Conservation (phyloP, 352 stramenopile species). For the Blastocystis sp. region DNA sequence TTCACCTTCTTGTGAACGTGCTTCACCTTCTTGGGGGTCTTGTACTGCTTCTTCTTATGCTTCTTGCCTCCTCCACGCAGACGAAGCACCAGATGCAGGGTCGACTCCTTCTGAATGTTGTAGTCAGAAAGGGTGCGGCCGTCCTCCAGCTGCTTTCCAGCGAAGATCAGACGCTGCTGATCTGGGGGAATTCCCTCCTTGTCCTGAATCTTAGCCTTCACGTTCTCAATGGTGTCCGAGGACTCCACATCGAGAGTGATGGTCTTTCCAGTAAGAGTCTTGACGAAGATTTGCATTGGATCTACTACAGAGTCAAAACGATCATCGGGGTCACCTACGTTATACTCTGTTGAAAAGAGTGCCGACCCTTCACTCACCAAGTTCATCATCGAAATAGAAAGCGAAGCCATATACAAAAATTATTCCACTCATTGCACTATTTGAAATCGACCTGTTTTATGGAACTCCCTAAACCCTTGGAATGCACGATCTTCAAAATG, state of each 20-base stretch:
- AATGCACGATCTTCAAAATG: not conserved
- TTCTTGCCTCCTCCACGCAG: conserved; percentile 84
- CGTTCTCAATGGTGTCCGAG: conserved; percentile 97
- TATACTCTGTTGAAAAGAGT: conserved; percentile 3
- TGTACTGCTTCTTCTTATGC: conserved; percentile 98
- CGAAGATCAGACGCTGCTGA: conserved; percentile 99
- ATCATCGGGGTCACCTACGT: not conserved
- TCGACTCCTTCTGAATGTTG: conserved; percentile 88
- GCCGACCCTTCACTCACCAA: too few relatives aligned
- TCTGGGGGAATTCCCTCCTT: conserved; percentile 99
- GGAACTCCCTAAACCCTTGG: not conserved
- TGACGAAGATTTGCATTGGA: conserved; percentile 23
- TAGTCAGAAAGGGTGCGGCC: conserved; percentile 80
- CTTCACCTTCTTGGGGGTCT: conserved; percentile 97
- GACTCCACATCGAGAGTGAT: conserved; percentile 99
- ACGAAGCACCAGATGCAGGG: conserved; percentile 89
- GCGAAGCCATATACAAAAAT: too few relatives aligned
- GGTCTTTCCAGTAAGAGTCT: conserved; percentile 84
- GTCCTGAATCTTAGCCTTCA: conserved; percentile 99
- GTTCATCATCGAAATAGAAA: too few relatives aligned
- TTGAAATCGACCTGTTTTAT: not conserved
- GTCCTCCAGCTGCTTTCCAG: conserved; percentile 96
- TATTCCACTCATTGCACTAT: not conserved
- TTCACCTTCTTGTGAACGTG: conserved; percentile 90
- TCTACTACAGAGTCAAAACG: not conserved